Evolutionary conservation across 2,329 filamentous ascomycete species (phyloP).

Genomic region (Emergomyces pasteurianus): DNA sequence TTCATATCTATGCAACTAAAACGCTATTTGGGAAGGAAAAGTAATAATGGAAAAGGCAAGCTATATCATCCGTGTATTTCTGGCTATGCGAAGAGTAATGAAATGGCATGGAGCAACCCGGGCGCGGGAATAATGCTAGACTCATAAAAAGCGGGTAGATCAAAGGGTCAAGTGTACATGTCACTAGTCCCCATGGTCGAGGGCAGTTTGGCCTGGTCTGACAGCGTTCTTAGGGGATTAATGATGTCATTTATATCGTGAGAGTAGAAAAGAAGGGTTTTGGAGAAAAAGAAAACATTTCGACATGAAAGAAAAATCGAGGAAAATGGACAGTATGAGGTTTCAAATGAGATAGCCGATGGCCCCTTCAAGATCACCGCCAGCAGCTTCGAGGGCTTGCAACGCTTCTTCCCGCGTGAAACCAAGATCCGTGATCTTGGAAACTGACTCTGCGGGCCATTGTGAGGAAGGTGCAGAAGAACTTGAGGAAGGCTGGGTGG

Average conservation of each 20-base stretch:
- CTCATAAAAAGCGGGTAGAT: background rate
- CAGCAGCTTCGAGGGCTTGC: conserved; percentile 67
- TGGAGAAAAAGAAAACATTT: background rate
- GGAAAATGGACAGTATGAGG: no score
- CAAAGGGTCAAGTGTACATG: background rate
- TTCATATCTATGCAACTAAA: background rate
- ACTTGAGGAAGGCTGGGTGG: background rate
- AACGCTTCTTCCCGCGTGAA: conserved; percentile 66
- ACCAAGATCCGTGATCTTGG: conserved; percentile 65
- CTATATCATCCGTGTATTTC: background rate
- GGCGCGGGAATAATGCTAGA: background rate
- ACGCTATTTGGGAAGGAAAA: background rate
- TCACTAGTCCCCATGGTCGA: background rate
- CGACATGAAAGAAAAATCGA: background rate
- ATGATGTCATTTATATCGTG: background rate
- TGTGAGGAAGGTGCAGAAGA: conserved; percentile 10
- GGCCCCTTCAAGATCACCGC: conserved; percentile 80
- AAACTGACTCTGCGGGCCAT: conserved; percentile 53
- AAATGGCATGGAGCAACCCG: background rate
- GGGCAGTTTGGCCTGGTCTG: background rate
- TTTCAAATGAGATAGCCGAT: conserved; percentile 59
- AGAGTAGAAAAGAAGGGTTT: background rate
- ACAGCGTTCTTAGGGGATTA: background rate
- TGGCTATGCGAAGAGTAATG: background rate
- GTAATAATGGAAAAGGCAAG: background rate